Evolutionary conservation across 495 filamentous ascomycete genomes (phyloP).

Genomic region (Podospora comata): DNA sequence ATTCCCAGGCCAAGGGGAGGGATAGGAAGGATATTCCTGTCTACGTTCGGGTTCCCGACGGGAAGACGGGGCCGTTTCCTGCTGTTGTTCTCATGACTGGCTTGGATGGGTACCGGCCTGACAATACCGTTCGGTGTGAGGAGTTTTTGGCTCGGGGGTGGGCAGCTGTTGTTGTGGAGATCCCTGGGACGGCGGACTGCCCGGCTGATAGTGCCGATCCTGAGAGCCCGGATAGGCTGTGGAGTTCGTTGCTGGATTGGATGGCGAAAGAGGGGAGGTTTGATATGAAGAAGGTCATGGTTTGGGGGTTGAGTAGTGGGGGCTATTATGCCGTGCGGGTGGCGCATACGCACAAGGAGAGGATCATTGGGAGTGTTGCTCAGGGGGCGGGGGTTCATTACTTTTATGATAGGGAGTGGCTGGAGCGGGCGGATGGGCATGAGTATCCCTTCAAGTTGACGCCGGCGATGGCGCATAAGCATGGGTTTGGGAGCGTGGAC

Average conservation of each 20-base stretch:
- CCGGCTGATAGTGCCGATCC: slow-evolving; percentile 59
- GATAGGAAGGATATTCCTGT: slow-evolving; percentile 62
- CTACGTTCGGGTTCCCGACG: slow-evolving; percentile 58
- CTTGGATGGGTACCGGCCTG: slow-evolving; percentile 74
- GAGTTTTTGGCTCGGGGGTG: slow-evolving; percentile 61
- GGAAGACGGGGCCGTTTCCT: slow-evolving; percentile 46
- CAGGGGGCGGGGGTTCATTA: slow-evolving; percentile 71
- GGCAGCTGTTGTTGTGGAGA: slow-evolving; percentile 64
- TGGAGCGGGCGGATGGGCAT: slow-evolving; percentile 63
- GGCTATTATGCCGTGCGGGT: slow-evolving; percentile 75
- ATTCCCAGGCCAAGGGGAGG: slow-evolving; percentile 39
- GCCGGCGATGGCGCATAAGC: slow-evolving; percentile 66
- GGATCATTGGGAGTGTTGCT: slow-evolving; percentile 60
- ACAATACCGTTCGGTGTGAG: slow-evolving; percentile 69
- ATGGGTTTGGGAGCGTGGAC: slow-evolving; percentile 59
- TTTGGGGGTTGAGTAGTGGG: slow-evolving; percentile 71
- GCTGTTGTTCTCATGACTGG: slow-evolving; percentile 70
- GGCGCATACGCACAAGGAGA: slow-evolving; percentile 64
- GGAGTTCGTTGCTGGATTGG: slow-evolving; percentile 65
- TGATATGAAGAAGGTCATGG: slow-evolving; percentile 59
- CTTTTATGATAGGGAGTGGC: slow-evolving; percentile 64
- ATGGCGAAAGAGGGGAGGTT: slow-evolving; percentile 56
- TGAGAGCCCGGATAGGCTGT: slow-evolving; percentile 52
- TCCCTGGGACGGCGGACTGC: slow-evolving; percentile 77
- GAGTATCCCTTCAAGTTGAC: slow-evolving; percentile 76